Percentiles rank a stretch among this genome's conserved stretches.
These are phyloP conservation scores for Calendula officinalis DNA, from an alignment of 129 eudicot genomes.

Conservation along the genomic window DNA sequence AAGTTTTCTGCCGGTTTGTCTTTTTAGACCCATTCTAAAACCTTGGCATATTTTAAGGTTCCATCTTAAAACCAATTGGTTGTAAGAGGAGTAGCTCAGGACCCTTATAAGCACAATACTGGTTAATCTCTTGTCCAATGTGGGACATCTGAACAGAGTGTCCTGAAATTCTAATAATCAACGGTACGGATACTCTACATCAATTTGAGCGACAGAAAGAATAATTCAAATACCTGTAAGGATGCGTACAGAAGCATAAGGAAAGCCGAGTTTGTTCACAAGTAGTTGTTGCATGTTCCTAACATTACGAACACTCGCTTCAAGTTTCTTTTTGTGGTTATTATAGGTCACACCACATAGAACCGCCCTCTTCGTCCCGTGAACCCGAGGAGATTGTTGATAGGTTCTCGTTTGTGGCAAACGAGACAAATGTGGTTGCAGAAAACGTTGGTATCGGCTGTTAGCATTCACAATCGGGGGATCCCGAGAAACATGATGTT, in stretches of 20 bases:
- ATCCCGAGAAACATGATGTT: neutral
- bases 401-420: slow-evolving; percentile 13
- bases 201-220: too few species aligned
- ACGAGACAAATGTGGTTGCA: neutral
- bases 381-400: slow-evolving; percentile 4
- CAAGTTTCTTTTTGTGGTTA: slow-evolving; percentile 43
- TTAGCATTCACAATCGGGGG: neutral
- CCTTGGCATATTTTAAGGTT: too few species aligned
- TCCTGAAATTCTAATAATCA: too few species aligned
- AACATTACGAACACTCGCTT: slow-evolving; percentile 52
- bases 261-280: slow-evolving; percentile 40
- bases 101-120: too few species aligned
- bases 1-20: too few species aligned
- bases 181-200: too few species aligned
- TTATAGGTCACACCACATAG: slow-evolving; percentile 59
- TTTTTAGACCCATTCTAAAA: too few species aligned
- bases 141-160: too few species aligned
- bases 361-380: slow-evolving; percentile 59
- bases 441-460: neutral
- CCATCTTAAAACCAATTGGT: too few species aligned
- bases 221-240: slow-evolving; percentile 48
- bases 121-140: too few species aligned
- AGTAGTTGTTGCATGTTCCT: slow-evolving; percentile 41
- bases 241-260: slow-evolving; percentile 38
- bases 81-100: too few species aligned